Evolutionary conservation across 306 rosid genomes (phyloP).

Genomic region (Canavalia ensiformis): DNA sequence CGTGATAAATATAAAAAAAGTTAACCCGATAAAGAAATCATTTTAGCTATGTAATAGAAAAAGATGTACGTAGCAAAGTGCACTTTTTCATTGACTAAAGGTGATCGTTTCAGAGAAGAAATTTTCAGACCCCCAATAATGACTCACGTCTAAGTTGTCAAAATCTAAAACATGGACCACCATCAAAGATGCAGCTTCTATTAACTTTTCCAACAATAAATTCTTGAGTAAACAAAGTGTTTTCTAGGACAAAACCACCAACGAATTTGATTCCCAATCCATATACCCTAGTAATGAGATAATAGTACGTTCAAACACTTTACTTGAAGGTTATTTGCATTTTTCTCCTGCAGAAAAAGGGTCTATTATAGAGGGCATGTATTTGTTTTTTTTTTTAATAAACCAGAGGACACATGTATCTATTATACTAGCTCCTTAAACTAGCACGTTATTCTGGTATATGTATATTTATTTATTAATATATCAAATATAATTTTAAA

Average conservation of each 20-base stretch:
- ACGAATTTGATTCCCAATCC: not conserved
- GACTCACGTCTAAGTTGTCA: constrained; percentile 31
- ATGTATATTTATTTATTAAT: no score
- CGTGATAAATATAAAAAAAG: not conserved
- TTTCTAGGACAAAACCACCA: constrained; percentile 19
- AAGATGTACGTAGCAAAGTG: constrained; percentile 9
- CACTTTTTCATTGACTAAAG: constrained; percentile 3
- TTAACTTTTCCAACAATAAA: not conserved
- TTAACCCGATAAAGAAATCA: constrained; percentile 33
- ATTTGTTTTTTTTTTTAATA: not conserved
- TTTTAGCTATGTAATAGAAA: constrained; percentile 13
- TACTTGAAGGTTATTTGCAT: not conserved
- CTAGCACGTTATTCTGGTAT: no score
- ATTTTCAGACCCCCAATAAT: constrained; percentile 25
- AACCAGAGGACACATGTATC: not conserved
- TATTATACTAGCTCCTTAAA: not conserved
- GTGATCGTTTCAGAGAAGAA: constrained; percentile 17
- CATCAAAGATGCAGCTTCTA: constrained; percentile 17
- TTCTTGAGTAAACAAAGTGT: not conserved
- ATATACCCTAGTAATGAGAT: not conserved
- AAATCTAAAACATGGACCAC: constrained; percentile 19
- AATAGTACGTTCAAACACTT: not conserved
- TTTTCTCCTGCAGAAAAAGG: not conserved
- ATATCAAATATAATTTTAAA: no score
- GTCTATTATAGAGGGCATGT: not conserved